phyloP scores from a whole-genome alignment of 1,284 basidiomycete species.

The Veloboletus limbatus region DNA sequence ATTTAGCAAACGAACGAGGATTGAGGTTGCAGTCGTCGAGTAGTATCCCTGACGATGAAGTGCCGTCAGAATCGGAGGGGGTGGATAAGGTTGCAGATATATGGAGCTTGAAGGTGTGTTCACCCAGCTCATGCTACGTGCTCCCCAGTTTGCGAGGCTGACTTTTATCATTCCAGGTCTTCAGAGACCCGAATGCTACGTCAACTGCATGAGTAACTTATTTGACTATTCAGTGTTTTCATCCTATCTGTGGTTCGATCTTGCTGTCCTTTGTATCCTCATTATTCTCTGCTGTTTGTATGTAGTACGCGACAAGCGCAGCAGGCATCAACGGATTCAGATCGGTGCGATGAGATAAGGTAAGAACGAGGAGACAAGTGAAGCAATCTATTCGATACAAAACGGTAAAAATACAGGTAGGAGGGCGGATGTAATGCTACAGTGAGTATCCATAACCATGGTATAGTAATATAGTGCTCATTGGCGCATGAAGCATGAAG shows the following conservation, averaged over 20 bases:
- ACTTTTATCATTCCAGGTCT: constrained; percentile 48
- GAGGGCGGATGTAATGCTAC: constrained; percentile 26
- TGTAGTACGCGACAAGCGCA: neutral
- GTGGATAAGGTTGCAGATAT: constrained; percentile 60
- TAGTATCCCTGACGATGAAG: constrained; percentile 17
- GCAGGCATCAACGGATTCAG: neutral
- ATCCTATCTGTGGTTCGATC: constrained; percentile 14
- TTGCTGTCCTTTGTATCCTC: constrained; percentile 9
- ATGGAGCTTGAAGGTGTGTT: constrained; percentile 70
- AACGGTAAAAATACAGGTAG: constrained; percentile 24
- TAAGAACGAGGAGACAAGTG: neutral
- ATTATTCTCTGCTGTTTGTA: constrained; percentile 6
- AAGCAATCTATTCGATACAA: constrained; percentile 22
- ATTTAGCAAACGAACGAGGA: constrained; percentile 94
- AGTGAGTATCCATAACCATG: constrained; percentile 14
- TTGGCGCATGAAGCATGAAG: constrained; percentile 6
- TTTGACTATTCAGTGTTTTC: constrained; percentile 18
- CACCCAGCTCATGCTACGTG: neutral
- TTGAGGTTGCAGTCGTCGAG: constrained; percentile 63
- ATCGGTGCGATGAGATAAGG: neutral
- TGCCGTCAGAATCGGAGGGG: constrained; percentile 27
- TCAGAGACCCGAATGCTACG: constrained; percentile 65
- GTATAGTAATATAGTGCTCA: neutral
- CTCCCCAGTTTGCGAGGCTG: neutral
- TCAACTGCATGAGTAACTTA: constrained; percentile 45